phyloP scores from a whole-genome alignment of 2,329 filamentous ascomycete species.

The Immersiporthe knoxdaviesiana region DNA sequence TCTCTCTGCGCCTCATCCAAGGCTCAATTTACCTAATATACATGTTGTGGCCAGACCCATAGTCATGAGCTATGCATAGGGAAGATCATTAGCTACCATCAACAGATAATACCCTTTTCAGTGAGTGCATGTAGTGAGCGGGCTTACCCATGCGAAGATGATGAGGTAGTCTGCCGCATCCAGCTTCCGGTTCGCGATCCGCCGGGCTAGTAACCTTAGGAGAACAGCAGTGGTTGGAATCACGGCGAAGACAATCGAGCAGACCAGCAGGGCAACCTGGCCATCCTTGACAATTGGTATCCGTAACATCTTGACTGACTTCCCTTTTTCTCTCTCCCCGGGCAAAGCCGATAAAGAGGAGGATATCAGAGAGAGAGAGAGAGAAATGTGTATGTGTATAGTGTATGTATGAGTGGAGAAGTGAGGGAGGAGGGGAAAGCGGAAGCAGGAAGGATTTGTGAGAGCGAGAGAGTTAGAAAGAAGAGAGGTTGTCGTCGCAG shows the following conservation, averaged over 20 bases:
- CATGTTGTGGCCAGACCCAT: slow-evolving; percentile 13
- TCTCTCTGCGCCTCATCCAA: neutral
- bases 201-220: slow-evolving; percentile 13
- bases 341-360: no score
- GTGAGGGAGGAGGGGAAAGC: neutral
- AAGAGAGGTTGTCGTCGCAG: neutral
- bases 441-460: neutral
- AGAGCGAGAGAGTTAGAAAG: neutral
- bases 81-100: neutral
- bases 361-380: neutral
- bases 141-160: slow-evolving; percentile 17
- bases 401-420: neutral
- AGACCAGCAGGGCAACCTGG: slow-evolving; percentile 18
- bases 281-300: slow-evolving; percentile 14
- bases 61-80: slow-evolving; percentile 5
- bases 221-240: slow-evolving; percentile 21
- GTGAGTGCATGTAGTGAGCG: no score
- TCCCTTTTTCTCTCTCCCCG: neutral
- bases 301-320: slow-evolving; percentile 1
- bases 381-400: neutral
- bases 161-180: slow-evolving; percentile 20
- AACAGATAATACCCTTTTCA: no score
- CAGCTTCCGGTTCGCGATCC: slow-evolving; percentile 22
- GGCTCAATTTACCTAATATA: slow-evolving; percentile 8
- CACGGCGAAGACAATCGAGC: slow-evolving; percentile 12